phyloP scores from a whole-genome alignment of 129 eudicot species.

The Tagetes patula region DNA sequence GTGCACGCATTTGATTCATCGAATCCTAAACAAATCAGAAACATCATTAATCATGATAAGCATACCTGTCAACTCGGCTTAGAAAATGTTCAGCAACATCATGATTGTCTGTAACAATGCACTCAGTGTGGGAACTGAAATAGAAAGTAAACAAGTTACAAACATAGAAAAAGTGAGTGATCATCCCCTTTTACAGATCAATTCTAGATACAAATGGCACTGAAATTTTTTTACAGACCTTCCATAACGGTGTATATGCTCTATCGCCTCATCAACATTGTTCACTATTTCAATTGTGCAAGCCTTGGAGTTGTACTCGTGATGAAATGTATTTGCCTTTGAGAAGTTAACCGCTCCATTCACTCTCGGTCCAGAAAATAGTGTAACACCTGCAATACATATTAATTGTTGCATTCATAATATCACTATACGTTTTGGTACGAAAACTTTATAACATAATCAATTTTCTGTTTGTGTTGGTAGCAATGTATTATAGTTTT shows the following conservation, averaged over 20 bases:
- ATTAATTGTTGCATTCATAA: not conserved
- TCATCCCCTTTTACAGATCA: not conserved
- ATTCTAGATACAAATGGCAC: not conserved
- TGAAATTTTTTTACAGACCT: slow-evolving; percentile 43
- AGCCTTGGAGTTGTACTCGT: slow-evolving; percentile 70
- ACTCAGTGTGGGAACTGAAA: slow-evolving; percentile 87
- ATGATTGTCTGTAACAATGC: slow-evolving; percentile 72
- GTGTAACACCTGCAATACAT: slow-evolving; percentile 57
- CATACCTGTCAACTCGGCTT: slow-evolving; percentile 81
- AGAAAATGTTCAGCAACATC: slow-evolving; percentile 68
- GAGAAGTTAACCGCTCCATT: slow-evolving; percentile 47
- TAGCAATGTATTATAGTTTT: not conserved
- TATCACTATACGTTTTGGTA: not conserved
- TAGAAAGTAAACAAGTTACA: slow-evolving; percentile 24
- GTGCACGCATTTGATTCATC: not conserved
- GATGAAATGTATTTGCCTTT: slow-evolving; percentile 58
- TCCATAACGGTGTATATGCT: slow-evolving; percentile 78
- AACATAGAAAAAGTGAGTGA: not conserved
- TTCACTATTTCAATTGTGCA: slow-evolving; percentile 84
- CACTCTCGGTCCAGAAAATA: slow-evolving; percentile 85
- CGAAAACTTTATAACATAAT: not conserved
- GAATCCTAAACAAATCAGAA: not conserved
- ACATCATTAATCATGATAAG: not conserved
- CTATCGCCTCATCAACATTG: slow-evolving; percentile 73
- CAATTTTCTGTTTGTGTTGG: not conserved